Evolutionary conservation across 805 yeast species (phyloP).

Genomic region (Phaffomyces antillensis): DNA sequence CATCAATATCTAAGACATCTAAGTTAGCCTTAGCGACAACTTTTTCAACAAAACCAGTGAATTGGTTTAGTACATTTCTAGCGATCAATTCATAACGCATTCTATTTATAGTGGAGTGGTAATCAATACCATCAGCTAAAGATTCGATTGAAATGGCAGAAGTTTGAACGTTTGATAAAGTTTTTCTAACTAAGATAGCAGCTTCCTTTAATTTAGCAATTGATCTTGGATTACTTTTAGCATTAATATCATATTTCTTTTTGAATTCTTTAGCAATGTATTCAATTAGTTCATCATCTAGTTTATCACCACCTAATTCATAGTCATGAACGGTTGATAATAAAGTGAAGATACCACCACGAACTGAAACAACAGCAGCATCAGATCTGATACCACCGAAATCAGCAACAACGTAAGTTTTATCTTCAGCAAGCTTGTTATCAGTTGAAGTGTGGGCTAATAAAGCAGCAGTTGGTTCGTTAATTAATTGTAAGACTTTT

Average conservation of each 20-base stretch:
- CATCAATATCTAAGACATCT: conserved; percentile 81
- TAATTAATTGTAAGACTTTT: conserved; percentile 76
- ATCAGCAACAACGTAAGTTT: conserved; percentile 86
- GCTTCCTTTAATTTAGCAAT: conserved; percentile 83
- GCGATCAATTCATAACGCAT: conserved; percentile 86
- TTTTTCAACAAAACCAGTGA: conserved; percentile 68
- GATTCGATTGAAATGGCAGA: conserved; percentile 93
- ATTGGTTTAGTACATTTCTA: conserved; percentile 67
- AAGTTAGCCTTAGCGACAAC: conserved; percentile 76
- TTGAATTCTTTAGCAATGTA: conserved; percentile 90
- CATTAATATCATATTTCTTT: conserved; percentile 77
- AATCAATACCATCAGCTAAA: conserved; percentile 89
- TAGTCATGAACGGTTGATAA: conserved; percentile 79
- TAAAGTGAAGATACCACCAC: conserved; percentile 91
- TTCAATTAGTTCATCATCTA: conserved; percentile 76
- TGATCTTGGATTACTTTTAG: conserved; percentile 75
- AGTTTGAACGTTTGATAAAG: conserved; percentile 81
- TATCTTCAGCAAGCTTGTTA: conserved; percentile 42
- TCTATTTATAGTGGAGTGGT: conserved; percentile 89
- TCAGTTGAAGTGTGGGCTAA: conserved; percentile 61
- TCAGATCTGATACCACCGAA: conserved; percentile 95
- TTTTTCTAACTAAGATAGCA: conserved; percentile 79
- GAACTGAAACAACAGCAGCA: conserved; percentile 85
- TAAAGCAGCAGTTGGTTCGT: conserved; percentile 89
- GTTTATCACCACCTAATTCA: conserved; percentile 79